Conservation (phyloP, 805 yeast genomes). For the Millerago galiae region DNA sequence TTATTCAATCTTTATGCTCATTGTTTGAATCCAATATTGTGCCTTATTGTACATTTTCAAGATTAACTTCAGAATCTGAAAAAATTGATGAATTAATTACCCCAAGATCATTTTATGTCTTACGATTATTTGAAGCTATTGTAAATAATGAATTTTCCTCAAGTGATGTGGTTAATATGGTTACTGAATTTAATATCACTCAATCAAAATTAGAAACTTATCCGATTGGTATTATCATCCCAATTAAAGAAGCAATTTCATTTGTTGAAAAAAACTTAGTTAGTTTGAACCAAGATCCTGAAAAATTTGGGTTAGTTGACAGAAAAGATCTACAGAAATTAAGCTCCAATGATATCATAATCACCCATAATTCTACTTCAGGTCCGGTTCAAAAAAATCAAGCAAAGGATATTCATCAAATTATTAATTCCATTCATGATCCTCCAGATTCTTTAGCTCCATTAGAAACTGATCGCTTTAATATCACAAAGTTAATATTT, state of each 20-base stretch:
- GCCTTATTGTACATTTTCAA: slow-evolving; percentile 60
- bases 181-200: slow-evolving; percentile 52
- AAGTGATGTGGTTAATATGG: slow-evolving; percentile 50
- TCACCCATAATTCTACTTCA: slow-evolving; percentile 5
- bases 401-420: slow-evolving; percentile 36
- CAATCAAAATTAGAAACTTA: slow-evolving; percentile 52
- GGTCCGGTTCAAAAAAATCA: slow-evolving; percentile 5
- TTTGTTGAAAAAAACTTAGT: slow-evolving; percentile 47
- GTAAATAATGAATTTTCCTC: slow-evolving; percentile 48
- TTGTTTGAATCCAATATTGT: slow-evolving; percentile 37
- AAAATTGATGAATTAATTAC: slow-evolving; percentile 52
- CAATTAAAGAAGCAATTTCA: slow-evolving; percentile 56
- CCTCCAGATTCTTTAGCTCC: slow-evolving; percentile 49
- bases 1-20: slow-evolving; percentile 50
- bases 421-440: slow-evolving; percentile 33
- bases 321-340: slow-evolving; percentile 53
- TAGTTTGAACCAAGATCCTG: slow-evolving; percentile 35
- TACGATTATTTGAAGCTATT: slow-evolving; percentile 56
- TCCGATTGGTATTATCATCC: slow-evolving; percentile 66
- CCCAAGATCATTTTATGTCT: slow-evolving; percentile 56
- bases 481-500: slow-evolving; percentile 66
- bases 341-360: not conserved
- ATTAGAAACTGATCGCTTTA: slow-evolving; percentile 60
- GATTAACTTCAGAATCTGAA: slow-evolving; percentile 57
- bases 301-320: slow-evolving; percentile 52